phyloP scores from a whole-genome alignment of 352 stramenopile species.

The Pythium brassicae region DNA sequence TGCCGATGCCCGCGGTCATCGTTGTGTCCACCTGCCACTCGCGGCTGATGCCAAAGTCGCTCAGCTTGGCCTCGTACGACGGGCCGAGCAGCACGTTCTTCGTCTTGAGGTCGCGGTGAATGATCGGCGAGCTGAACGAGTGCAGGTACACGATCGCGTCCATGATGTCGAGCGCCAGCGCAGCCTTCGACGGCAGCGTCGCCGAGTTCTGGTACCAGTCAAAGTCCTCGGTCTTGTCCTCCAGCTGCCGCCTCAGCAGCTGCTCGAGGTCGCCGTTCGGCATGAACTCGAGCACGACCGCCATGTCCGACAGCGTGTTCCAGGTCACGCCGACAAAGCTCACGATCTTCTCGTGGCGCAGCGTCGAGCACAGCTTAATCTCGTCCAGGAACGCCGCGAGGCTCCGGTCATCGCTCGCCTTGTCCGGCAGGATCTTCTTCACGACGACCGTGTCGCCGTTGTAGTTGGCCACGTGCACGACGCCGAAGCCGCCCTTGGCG shows the following conservation, averaged over 20 bases:
- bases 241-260: slow-evolving; percentile 55
- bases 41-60: slow-evolving; percentile 78
- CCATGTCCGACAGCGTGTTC: slow-evolving; percentile 84
- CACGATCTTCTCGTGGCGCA: slow-evolving; percentile 78
- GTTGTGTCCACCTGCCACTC: slow-evolving; percentile 74
- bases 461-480: slow-evolving; percentile 66
- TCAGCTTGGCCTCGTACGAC: slow-evolving; percentile 71
- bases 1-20: slow-evolving; percentile 81
- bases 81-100: slow-evolving; percentile 72
- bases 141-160: slow-evolving; percentile 82
- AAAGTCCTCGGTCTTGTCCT: slow-evolving; percentile 48
- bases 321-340: slow-evolving; percentile 80
- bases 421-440: slow-evolving; percentile 83
- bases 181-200: slow-evolving; percentile 39
- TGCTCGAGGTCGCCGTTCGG: slow-evolving; percentile 67
- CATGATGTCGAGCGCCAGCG: slow-evolving; percentile 67
- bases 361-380: slow-evolving; percentile 78
- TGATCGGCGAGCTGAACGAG: slow-evolving; percentile 77
- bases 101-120: slow-evolving; percentile 75
- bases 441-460: slow-evolving; percentile 58
- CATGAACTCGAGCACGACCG: slow-evolving; percentile 81
- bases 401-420: slow-evolving; percentile 66
- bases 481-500: slow-evolving; percentile 71
- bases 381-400: slow-evolving; percentile 75
- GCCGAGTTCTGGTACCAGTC: slow-evolving; percentile 62